phyloP scores from a whole-genome alignment of 164 flowering plant species.

The Cinnamomum chago region DNA sequence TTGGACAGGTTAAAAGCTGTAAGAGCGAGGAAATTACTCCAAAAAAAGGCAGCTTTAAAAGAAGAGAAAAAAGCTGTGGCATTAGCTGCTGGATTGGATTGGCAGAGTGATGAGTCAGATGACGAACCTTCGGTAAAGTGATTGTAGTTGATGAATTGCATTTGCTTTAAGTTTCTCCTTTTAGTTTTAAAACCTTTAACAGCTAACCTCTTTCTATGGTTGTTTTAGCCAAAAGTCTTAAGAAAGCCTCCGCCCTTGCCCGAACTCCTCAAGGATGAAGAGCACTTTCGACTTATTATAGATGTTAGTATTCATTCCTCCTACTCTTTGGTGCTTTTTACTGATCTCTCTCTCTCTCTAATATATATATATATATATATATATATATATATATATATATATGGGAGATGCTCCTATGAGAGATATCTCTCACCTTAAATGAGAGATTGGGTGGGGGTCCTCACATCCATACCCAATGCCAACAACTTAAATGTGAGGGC shows the following conservation, averaged over 20 bases:
- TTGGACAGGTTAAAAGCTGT: conserved; percentile 50
- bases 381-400: no score
- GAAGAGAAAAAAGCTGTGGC: conserved; percentile 64
- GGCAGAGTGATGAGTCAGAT: conserved; percentile 70
- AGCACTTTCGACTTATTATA: conserved; percentile 49
- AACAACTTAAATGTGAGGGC: no score
- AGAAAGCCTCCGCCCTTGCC: conserved; percentile 71
- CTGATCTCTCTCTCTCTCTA: background rate
- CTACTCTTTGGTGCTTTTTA: background rate
- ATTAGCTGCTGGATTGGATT: conserved; percentile 72
- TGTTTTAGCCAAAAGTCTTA: conserved; percentile 28
- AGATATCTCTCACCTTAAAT: no score
- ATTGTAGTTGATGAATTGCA: background rate
- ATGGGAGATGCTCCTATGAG: no score
- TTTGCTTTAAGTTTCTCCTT: background rate
- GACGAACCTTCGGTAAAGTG: conserved; percentile 50
- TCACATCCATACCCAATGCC: no score
- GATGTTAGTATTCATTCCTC: conserved; percentile 43
- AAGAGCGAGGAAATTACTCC: conserved; percentile 62
- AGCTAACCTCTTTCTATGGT: conserved; percentile 6
- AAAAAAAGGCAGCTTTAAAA: conserved; percentile 42
- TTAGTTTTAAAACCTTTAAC: background rate
- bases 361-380: no score
- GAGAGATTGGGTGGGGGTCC: no score
- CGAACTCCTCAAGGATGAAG: conserved; percentile 59